These are phyloP conservation scores for Calvatia gigantea DNA, from an alignment of 768 basidiomycete species.

Conservation along the genomic window DNA sequence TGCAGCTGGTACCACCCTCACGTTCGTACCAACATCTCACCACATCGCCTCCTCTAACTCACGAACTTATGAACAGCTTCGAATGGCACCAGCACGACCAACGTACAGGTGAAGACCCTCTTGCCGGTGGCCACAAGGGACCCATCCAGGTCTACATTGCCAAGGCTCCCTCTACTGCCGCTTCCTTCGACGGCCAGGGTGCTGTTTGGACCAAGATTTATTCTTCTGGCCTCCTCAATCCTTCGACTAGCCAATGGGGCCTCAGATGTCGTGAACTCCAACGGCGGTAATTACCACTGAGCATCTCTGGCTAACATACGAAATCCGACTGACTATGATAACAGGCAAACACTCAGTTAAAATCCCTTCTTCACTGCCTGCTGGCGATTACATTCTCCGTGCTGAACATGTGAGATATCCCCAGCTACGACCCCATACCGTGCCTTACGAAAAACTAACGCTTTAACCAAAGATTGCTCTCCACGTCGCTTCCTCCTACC, in stretches of 20 bases:
- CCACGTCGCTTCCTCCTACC: too few species aligned
- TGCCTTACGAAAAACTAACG: too few species aligned
- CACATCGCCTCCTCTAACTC: constrained; percentile 5
- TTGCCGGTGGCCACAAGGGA: constrained; percentile 48
- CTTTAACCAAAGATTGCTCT: too few species aligned
- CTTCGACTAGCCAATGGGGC: constrained; percentile 39
- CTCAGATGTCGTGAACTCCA: constrained; percentile 46
- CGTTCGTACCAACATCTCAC: constrained; percentile 23
- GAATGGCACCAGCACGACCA: constrained; percentile 55
- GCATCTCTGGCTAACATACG: constrained; percentile 1
- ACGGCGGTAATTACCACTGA: constrained; percentile 23
- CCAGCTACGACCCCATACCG: too few species aligned
- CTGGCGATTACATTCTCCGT: constrained; percentile 48
- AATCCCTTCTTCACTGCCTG: constrained; percentile 41
- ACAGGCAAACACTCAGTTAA: constrained; percentile 39
- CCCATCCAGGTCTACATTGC: too few species aligned
- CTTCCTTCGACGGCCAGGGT: constrained; percentile 34
- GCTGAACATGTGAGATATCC: constrained; percentile 46
- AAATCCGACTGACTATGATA: too few species aligned
- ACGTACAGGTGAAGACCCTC: constrained; percentile 51
- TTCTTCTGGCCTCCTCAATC: constrained; percentile 2
- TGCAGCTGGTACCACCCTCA: constrained; percentile 40
- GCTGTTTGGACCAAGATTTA: constrained; percentile 56
- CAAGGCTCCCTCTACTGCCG: constrained; percentile 37
- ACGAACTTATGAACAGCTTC: constrained; percentile 25